These are phyloP conservation scores for Trichocladium antarcticum DNA, from an alignment of 495 filamentous ascomycete genomes.

Conservation along the genomic window DNA sequence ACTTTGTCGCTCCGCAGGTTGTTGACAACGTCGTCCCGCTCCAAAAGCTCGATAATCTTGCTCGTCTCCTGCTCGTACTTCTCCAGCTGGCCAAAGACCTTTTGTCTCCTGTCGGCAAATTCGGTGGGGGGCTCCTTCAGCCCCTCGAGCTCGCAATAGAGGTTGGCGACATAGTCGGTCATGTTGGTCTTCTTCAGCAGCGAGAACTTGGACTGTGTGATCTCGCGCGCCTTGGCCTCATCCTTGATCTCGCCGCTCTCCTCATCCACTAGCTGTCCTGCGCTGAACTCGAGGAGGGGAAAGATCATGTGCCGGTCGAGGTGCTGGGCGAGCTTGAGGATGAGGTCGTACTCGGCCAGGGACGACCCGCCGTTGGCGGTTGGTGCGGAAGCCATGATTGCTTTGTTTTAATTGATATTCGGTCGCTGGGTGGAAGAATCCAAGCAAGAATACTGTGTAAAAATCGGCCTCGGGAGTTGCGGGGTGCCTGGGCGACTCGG, in stretches of 20 bases:
- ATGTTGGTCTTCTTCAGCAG: slow-evolving; percentile 94
- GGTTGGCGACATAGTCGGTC: slow-evolving; percentile 85
- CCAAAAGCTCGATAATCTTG: slow-evolving; percentile 74
- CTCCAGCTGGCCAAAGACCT: slow-evolving; percentile 70
- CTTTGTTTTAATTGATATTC: background rate
- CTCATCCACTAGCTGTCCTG: slow-evolving; percentile 42
- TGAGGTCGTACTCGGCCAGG: slow-evolving; percentile 59
- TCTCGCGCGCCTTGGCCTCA: slow-evolving; percentile 50
- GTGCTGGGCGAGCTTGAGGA: slow-evolving; percentile 79
- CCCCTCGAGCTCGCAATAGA: slow-evolving; percentile 78
- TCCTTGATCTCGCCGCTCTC: slow-evolving; percentile 44
- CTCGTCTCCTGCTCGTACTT: slow-evolving; percentile 70
- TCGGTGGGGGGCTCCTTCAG: slow-evolving; percentile 69
- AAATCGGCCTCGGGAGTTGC: background rate
- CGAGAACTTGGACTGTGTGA: slow-evolving; percentile 75
- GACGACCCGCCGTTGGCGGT: slow-evolving; percentile 41
- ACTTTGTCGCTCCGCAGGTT: slow-evolving; percentile 91
- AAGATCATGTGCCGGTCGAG: slow-evolving; percentile 95
- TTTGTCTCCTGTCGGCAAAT: slow-evolving; percentile 75
- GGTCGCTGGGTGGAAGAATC: background rate
- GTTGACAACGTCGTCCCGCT: slow-evolving; percentile 73
- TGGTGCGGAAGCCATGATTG: slow-evolving; percentile 29
- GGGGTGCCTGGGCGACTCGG: background rate
- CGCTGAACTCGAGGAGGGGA: slow-evolving; percentile 76
- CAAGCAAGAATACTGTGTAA: background rate